Evolutionary conservation across 2,329 filamentous ascomycete species (phyloP), one percentile per base, ranked within the genome.

Genomic region (Penicillium brasilianum): DNA sequence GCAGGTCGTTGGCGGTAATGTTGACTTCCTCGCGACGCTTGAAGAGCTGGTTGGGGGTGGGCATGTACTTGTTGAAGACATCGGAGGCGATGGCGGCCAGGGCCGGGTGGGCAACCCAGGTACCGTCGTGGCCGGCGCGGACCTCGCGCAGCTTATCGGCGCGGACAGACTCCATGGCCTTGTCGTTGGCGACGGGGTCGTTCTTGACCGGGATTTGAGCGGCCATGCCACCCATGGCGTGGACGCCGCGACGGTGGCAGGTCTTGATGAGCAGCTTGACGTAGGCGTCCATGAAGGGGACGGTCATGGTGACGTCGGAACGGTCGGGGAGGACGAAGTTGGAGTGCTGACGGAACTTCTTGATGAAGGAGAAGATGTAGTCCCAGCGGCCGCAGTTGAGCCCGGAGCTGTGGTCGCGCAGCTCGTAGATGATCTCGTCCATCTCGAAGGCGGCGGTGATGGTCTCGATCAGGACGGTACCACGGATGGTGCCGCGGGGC

Each of bases 361-460:
- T 99, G 85, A 99, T 98, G 75, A 94, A 92, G 78, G 90, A 95
- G 86, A 99, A 99, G 82, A 99, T 98, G 85, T 99, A 99, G 77
- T 99, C 95, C 95, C 95, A 99, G 70, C 95, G 90, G 67, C 95
- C 95, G 80, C 95, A 98, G 88, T 99, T 99, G 74, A 99, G 87
- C 51, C 95, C 95, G 7, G 94, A 90, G 78, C 90, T 94, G 84
- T 99, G 95, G 76, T 98, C 94, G 63, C 95, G 90, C 69, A 99
- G 89, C 83, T 98, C 95, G 80, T 97, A 99, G 81, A 99, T 98
- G 81, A 99, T 98, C 88, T 99, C 95, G 73, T 99, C 95, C 95
- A 99, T 99, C 85, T 99, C 95, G 74, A 99, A 99, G 16, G 94
- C 95, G 44, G 95, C 95, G 46, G 94, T 86, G 78, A 99, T 98